Evolutionary conservation across 257 asterid species (phyloP).

Genomic region (Nicotiana tabacum): DNA sequence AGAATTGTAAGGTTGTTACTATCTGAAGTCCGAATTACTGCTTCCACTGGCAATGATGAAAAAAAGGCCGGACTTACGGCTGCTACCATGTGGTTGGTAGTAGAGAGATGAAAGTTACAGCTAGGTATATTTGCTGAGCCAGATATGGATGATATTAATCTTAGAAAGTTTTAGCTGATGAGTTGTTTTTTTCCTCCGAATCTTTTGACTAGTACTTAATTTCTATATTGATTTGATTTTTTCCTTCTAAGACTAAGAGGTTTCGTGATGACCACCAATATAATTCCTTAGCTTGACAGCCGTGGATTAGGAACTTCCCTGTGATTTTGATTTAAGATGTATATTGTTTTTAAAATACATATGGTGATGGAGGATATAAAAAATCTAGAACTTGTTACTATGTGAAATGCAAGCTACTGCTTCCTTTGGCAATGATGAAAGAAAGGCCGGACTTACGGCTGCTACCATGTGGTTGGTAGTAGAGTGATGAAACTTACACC

Average conservation of each 20-base stretch:
- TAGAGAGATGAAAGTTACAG: slow-evolving; percentile 56
- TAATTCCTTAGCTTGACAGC: not conserved
- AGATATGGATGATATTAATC: slow-evolving; percentile 14
- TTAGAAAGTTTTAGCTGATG: not conserved
- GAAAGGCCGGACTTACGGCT: slow-evolving; percentile 96
- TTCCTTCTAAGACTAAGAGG: not conserved
- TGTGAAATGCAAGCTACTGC: not conserved
- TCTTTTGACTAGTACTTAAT: not conserved
- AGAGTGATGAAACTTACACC: slow-evolving; percentile 52
- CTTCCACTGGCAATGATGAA: slow-evolving; percentile 66
- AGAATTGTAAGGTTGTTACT: not conserved
- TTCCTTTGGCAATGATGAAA: slow-evolving; percentile 68
- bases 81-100: slow-evolving; percentile 80
- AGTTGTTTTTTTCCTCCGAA: not conserved
- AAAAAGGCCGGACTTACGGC: slow-evolving; percentile 94
- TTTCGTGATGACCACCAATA: not conserved
- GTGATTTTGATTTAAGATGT: not conserved
- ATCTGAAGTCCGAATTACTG: not conserved
- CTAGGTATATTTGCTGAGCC: slow-evolving; percentile 74
- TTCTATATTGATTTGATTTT: not conserved
- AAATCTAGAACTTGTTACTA: not conserved
- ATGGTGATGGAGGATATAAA: not conserved
- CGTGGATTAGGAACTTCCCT: not conserved
- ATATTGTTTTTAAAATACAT: not conserved
- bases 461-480: slow-evolving; percentile 76